Evolutionary conservation across 768 basidiomycete species (phyloP), one percentile per base, ranked within the genome.

Genomic region (Sarcodon sp.): DNA sequence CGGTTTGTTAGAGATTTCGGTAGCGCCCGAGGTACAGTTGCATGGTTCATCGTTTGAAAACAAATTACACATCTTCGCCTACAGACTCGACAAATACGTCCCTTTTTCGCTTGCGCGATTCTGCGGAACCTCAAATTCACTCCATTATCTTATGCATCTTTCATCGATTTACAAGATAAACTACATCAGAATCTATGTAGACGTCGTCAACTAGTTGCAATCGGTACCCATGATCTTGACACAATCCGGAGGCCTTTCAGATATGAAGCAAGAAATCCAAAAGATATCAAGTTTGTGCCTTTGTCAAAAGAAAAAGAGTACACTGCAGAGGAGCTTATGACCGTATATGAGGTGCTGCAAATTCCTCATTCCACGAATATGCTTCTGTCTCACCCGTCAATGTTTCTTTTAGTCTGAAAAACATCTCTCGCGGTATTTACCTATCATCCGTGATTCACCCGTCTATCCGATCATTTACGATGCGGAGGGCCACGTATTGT

Each of bases 111-210:
- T 5, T 84, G 84, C 48, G 93, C 92, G 8, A 70, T 98, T 49
- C 73, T 99, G 43, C 87, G 96, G 53, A 86, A 93, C 58, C 67
- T 97, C 59, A 80, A 79, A 55, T 93, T 99, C 69, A 89, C 87
- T 31, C 79, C 79, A 38, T 73, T 76, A 46, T 91, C 88, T 35
- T 98, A 98, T 61, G 87, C 85, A 21, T 92, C 89, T 52, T 98
- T 99, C 77, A 94, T 99, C 56, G 96, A 98, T 61, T 69, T 99
- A n/a, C 96, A 99, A 67, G 96, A 99, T 61, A 99, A 98, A 65
- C 73, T 99, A 45, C 96, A 99, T 61, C 87, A 93, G 59, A 99
- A 99, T 64, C 77, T 99, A 33, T 92, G 89, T 59, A 73, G 96
- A 49, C 72, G 85, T 54, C 72, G 96, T 49, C 87, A 86, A 59